Percentiles rank a stretch among this genome's conserved stretches.
Evolutionary conservation across 352 stramenopile species (phyloP).

Genomic region (Phytophthora pistaciae): DNA sequence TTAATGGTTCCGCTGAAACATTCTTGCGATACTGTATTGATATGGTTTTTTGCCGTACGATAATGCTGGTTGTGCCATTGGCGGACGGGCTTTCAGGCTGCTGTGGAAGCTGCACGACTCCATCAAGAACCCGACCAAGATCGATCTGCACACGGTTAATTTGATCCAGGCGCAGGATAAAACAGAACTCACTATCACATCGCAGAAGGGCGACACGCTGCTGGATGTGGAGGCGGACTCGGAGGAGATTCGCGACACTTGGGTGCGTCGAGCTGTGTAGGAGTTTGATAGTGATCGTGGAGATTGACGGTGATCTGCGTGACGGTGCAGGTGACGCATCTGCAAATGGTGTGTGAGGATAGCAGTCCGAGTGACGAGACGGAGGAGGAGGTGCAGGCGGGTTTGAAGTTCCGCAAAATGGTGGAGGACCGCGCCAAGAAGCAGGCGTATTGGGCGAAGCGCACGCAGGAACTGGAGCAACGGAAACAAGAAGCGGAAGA

Average conservation of each 20-base stretch:
- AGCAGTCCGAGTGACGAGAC: conserved; percentile 42
- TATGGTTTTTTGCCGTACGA: not conserved
- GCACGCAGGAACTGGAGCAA: conserved; percentile 79
- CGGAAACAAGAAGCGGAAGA: conserved; percentile 80
- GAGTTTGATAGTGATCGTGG: not conserved
- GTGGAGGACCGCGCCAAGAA: conserved; percentile 82
- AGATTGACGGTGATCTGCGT: not conserved
- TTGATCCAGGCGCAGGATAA: conserved; percentile 62
- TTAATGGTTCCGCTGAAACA: not conserved
- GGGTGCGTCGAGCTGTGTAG: conserved; percentile 45
- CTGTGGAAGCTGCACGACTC: conserved; percentile 73
- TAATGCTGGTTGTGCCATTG: no score
- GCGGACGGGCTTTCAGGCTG: conserved; percentile 42
- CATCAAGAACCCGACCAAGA: conserved; percentile 54
- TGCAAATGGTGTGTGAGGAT: conserved; percentile 83
- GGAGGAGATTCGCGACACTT: conserved; percentile 67
- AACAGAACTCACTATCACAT: conserved; percentile 59
- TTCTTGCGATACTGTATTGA: not conserved
- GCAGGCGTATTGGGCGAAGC: conserved; percentile 82
- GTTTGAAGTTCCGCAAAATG: conserved; percentile 71
- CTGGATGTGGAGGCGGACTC: conserved; percentile 80
- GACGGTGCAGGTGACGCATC: conserved; percentile 55
- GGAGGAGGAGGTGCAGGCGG: conserved; percentile 43
- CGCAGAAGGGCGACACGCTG: conserved; percentile 66
- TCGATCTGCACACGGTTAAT: conserved; percentile 60